phyloP scores from a whole-genome alignment of 1,139 yeast species.

The Pichia sp. region DNA sequence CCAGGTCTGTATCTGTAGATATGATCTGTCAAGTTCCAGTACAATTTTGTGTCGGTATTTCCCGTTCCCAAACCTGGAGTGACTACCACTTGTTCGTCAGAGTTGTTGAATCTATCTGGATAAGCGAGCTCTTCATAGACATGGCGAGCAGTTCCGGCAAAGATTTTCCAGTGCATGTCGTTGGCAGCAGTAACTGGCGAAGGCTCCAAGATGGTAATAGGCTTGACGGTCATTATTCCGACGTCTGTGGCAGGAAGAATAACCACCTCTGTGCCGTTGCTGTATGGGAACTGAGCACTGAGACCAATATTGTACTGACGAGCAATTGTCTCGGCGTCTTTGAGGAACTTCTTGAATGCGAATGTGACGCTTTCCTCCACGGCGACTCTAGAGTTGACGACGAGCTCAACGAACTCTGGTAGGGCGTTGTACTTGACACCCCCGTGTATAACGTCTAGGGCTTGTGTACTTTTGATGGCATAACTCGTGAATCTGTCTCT shows the following conservation, averaged over 20 bases:
- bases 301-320: constrained; percentile 45
- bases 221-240: constrained; percentile 46
- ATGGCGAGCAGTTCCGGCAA: constrained; percentile 46
- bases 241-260: constrained; percentile 36
- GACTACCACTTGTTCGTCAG: constrained; percentile 44
- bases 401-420: constrained; percentile 59
- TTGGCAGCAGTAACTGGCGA: constrained; percentile 46
- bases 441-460: constrained; percentile 63
- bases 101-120: constrained; percentile 37
- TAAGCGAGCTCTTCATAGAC: constrained; percentile 44
- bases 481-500: constrained; percentile 35
- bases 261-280: constrained; percentile 31
- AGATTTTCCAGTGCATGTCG: constrained; percentile 41
- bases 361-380: constrained; percentile 36
- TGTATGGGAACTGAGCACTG: constrained; percentile 20
- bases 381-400: constrained; percentile 34
- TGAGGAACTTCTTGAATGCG: constrained; percentile 22
- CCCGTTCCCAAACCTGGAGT: constrained; percentile 71
- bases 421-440: constrained; percentile 70
- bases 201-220: constrained; percentile 37
- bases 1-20: constrained; percentile 61
- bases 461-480: constrained; percentile 59
- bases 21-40: constrained; percentile 69
- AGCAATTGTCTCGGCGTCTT: constrained; percentile 40
- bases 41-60: constrained; percentile 77